Evolutionary conservation across 495 filamentous ascomycete genomes (phyloP).

Genomic region (Chaetomium tenue): DNA sequence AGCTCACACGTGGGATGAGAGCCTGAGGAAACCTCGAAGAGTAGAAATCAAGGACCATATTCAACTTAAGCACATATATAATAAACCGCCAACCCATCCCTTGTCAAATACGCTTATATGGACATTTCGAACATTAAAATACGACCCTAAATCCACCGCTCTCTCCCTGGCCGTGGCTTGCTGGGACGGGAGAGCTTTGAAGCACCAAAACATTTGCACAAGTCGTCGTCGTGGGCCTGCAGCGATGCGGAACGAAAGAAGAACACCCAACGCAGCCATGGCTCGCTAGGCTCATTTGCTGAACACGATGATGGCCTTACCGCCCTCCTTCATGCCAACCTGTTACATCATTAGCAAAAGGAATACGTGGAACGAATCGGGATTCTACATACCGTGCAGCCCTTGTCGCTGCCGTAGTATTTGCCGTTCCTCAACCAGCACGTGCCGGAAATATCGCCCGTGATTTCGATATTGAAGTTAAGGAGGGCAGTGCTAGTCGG

Average conservation of each 20-base stretch:
- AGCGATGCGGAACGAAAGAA: constrained; percentile 4
- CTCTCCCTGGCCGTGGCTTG: constrained; percentile 18
- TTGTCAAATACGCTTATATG: constrained; percentile 52
- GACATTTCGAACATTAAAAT: constrained; percentile 33
- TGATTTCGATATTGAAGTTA: constrained; percentile 71
- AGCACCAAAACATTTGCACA: background rate
- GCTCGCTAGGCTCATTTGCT: constrained; percentile 12
- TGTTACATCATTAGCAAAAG: constrained; percentile 27
- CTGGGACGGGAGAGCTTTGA: constrained; percentile 7
- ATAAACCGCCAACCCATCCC: constrained; percentile 14
- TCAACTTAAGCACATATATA: background rate
- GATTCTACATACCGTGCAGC: constrained; percentile 65
- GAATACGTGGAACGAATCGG: background rate
- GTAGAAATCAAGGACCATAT: background rate
- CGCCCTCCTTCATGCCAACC: constrained; percentile 42
- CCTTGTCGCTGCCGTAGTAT: constrained; percentile 53
- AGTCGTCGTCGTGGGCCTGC: constrained; percentile 10
- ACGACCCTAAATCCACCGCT: constrained; percentile 24
- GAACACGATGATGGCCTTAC: constrained; percentile 41
- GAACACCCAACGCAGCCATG: background rate
- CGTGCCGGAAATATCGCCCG: constrained; percentile 58
- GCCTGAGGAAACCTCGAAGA: background rate
- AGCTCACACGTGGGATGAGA: background rate
- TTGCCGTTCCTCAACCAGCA: constrained; percentile 72
- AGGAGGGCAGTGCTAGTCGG: constrained; percentile 61